These are phyloP conservation scores for Lactarius trivialis DNA, from an alignment of 768 basidiomycete species.

Conservation along the genomic window DNA sequence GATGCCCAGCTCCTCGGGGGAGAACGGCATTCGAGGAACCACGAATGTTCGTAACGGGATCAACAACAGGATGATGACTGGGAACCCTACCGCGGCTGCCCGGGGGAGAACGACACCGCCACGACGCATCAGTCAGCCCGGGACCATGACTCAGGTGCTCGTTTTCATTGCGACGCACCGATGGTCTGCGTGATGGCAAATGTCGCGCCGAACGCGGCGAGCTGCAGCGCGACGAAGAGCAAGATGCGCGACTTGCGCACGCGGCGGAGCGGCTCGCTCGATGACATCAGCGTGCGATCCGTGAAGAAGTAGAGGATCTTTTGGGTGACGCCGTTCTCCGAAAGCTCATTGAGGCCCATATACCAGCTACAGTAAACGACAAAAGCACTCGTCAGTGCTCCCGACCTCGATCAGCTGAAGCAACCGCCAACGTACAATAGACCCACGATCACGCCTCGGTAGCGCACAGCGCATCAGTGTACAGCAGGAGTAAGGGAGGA, in stretches of 20 bases:
- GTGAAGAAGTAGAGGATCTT: conserved; percentile 75
- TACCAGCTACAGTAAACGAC: conserved; percentile 63
- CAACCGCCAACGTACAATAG: conserved; percentile 64
- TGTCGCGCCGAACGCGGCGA: conserved; percentile 79
- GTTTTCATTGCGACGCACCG: conserved; percentile 38
- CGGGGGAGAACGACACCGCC: background rate
- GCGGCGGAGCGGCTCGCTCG: conserved; percentile 61
- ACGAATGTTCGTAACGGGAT: conserved; percentile 67
- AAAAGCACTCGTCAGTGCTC: background rate
- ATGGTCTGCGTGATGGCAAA: conserved; percentile 90
- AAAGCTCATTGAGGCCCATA: conserved; percentile 83
- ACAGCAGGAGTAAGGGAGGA: conserved; percentile 30
- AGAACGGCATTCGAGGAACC: conserved; percentile 74
- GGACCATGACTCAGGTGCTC: background rate
- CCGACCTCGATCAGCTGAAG: background rate
- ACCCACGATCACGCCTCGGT: conserved; percentile 68
- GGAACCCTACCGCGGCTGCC: conserved; percentile 83
- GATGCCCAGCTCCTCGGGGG: conserved; percentile 66
- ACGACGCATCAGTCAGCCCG: background rate
- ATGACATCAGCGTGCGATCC: conserved; percentile 57
- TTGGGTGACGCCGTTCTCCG: conserved; percentile 73
- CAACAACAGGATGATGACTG: conserved; percentile 78
- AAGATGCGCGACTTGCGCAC: conserved; percentile 71
- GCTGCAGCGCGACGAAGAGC: conserved; percentile 67
- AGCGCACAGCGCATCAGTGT: background rate